Evolutionary conservation across 2,329 filamentous ascomycete species (phyloP), one percentile per base, ranked within the genome.

Genomic region (Talaromyces sp.): DNA sequence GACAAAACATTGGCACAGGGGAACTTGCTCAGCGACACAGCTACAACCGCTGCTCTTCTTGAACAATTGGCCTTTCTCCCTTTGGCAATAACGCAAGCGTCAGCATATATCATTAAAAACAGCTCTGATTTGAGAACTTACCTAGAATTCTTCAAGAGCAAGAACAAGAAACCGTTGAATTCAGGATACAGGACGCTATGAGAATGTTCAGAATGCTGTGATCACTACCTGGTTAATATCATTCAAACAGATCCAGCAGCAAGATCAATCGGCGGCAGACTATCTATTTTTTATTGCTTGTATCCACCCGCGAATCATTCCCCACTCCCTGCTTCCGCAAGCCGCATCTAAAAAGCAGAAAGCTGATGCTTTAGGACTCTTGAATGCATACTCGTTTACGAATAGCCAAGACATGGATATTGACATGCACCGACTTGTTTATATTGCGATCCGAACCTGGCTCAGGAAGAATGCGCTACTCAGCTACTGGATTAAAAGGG

Each of bases 141-240:
- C 50, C 7, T 68, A 6, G n/a, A 40, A 18, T 70, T 1, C 66
- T 75, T 4, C 61, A 67, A 28, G 59, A 68, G 12, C 61, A 67
- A 40, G 70, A 71, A 50, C 60, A 67, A 25, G 68, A 73, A 28
- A 57, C 66, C 3, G 65, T 74, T 9, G 67, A 73, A 5, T 64
- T 77, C 54, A 65, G 70, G 75, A 77, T 64, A 31, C 63, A 33
- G 63, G 64, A 21, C 68, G 72, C 40, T 74, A 77, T 60, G 57
- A 55, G 5, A 66, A 70, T 8, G 67, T 69, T 11, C 65, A 71
- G 48, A 76, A 74, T 62, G 66, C 75, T 9, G 68, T 78, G 31
- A 70, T 70, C 7, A 73, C 67, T 11, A 78, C 74, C 25, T 79
- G 72, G 75, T 66, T 73, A 4, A 71, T 78, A 31, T 76, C 73